Evolutionary conservation across 441 rosid species (phyloP).

Genomic region (Omphalea diandra): DNA sequence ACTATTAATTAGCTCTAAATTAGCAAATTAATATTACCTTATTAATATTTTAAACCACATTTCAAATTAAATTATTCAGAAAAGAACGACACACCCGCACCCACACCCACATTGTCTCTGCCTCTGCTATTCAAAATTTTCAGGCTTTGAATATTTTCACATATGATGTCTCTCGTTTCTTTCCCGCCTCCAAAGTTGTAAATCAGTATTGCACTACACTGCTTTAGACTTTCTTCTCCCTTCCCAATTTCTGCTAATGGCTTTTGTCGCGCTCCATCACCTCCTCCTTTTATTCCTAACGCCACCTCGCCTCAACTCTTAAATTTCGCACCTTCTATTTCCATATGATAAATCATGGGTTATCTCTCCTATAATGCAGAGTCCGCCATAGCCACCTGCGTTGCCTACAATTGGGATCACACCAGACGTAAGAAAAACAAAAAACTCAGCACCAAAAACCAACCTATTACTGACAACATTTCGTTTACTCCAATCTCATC

Average conservation of each 20-base stretch:
- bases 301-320: too few relatives aligned
- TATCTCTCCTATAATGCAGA: constrained; percentile 69
- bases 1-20: too few relatives aligned
- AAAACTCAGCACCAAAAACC: constrained; percentile 6
- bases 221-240: not conserved
- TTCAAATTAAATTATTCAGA: too few relatives aligned
- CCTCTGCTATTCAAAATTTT: constrained; percentile 13
- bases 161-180: constrained; percentile 3
- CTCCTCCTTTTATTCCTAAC: constrained; percentile 22
- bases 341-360: constrained; percentile 45
- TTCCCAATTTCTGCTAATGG: constrained; percentile 28
- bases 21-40: too few relatives aligned
- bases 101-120: not conserved
- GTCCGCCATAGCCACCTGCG: constrained; percentile 63
- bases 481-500: constrained; percentile 53
- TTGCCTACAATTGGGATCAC: constrained; percentile 52
- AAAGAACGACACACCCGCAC: not conserved
- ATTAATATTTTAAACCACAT: too few relatives aligned
- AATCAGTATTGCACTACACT: constrained; percentile 20
- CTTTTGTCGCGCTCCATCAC: too few relatives aligned
- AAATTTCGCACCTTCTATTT: not conserved
- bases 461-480: too few relatives aligned
- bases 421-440: constrained; percentile 13
- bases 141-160: constrained; percentile 24
- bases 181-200: constrained; percentile 23